Conservation (phyloP, 148 eudicot species). For the Rhododendron kiyosumense region DNA sequence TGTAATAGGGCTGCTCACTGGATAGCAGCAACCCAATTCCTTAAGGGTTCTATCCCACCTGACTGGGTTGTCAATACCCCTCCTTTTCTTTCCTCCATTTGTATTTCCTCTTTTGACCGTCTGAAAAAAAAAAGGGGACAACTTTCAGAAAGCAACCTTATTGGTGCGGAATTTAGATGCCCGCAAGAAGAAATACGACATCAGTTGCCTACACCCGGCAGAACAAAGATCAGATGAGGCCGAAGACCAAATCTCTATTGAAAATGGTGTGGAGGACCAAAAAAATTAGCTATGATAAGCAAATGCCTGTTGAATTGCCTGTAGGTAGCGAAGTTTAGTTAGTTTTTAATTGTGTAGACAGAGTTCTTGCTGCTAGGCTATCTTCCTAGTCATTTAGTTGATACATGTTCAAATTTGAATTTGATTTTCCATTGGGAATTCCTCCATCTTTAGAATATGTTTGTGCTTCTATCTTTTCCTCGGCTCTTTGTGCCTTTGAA, state of each 20-base stretch:
- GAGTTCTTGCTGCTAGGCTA: neutral
- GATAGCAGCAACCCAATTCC: too few species aligned
- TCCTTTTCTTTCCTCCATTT: too few species aligned
- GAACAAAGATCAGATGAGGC: neutral
- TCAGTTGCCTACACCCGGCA: neutral
- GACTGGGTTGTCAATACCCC: too few species aligned
- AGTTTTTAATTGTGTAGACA: neutral
- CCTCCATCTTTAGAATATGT: neutral
- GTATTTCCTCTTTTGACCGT: too few species aligned
- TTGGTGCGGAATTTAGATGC: neutral
- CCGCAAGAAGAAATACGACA: neutral
- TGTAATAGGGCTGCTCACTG: too few species aligned
- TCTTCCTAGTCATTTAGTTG: neutral
- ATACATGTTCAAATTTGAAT: neutral
- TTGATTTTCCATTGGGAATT: neutral
- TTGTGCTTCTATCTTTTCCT: neutral
- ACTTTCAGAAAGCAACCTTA: neutral
- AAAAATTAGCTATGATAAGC: neutral
- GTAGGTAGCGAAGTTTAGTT: neutral
- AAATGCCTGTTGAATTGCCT: neutral
- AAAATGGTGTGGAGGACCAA: neutral
- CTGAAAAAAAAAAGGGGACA: neutral
- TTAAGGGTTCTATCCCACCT: too few species aligned
- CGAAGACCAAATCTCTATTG: neutral
- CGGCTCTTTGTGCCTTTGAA: neutral